phyloP scores from a whole-genome alignment of 805 yeast species.

The Wickerhamiella sergipiensis region DNA sequence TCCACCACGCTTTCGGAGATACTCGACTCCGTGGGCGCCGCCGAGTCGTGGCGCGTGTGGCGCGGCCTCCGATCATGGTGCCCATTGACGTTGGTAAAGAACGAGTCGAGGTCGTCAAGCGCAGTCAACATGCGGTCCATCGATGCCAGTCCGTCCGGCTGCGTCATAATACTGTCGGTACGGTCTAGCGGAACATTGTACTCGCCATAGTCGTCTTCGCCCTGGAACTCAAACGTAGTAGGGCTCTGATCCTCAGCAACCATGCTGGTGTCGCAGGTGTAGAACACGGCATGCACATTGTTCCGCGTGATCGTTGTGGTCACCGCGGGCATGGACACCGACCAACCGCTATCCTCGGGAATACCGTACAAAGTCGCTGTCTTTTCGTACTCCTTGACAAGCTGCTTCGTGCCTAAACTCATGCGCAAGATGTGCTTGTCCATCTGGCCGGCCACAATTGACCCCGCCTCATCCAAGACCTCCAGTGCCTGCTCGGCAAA shows the following conservation, averaged over 20 bases:
- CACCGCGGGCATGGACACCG: conserved; percentile 88
- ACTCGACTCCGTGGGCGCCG: conserved; percentile 5
- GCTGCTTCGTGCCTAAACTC: conserved; percentile 71
- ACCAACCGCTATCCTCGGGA: conserved; percentile 95
- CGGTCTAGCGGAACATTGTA: conserved; percentile 1
- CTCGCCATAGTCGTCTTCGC: conserved; percentile 21
- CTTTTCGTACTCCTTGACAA: conserved; percentile 68
- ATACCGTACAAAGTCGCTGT: conserved; percentile 87
- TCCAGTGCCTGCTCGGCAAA: conserved; percentile 80
- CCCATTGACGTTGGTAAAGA: conserved; percentile 14
- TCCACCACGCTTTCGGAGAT: conserved; percentile 4
- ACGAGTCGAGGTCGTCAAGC: conserved; percentile 19
- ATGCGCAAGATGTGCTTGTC: conserved; percentile 87
- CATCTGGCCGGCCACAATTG: conserved; percentile 78
- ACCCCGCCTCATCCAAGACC: conserved; percentile 72
- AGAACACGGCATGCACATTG: conserved; percentile 89
- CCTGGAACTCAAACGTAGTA: conserved; percentile 20
- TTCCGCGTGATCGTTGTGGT: conserved; percentile 80
- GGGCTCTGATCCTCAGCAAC: conserved; percentile 17
- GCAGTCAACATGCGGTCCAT: conserved; percentile 20
- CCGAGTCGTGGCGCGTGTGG: conserved; percentile 1
- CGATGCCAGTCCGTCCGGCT: conserved; percentile 9
- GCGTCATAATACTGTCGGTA: conserved; percentile 4
- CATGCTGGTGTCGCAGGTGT: conserved; percentile 49
- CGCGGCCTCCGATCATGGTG: not conserved